Base-by-base conservation (phyloP, 139 green algal species). In the Spirogloea muscicola region DNA sequence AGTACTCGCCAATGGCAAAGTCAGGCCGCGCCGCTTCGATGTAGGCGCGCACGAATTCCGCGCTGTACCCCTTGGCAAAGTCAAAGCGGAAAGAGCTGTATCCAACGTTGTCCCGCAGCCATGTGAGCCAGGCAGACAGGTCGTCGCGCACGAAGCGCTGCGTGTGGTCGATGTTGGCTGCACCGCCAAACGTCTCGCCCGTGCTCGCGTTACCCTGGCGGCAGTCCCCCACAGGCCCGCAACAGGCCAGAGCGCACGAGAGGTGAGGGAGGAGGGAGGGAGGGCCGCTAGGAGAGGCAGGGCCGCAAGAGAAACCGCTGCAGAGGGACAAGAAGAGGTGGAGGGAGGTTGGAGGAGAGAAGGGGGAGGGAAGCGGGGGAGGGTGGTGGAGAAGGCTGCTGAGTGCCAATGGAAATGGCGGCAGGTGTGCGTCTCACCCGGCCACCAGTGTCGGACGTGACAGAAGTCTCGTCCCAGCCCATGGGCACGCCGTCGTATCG, bases 131-230 rank as follows among this genome's bases (percentile, higher is more conserved):
- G 33, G 90, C 86, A 34, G 73, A 87, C 7, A 96, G 67, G 37
- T 76, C 77, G 2, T 77, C 57, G 0, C 87, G 83, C 57, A 96
- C 79, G n/a, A 88, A 83, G 16, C 79, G 42, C 61, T 96, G 92
- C 10, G 43, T 46, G 72, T 96, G 90, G 84, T 96, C 91, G 38
- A 96, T 80, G 82, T 96, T 89, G 74, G 91, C 88, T 0, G 88
- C 89, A 40, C 84, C 75, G 27, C 65, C 51, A 39, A 87, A 95
- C 76, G 88, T 81, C 25, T 84, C 86, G 37, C 88, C 89, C 2
- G 61, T 75, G 10, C 36, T 29, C 33, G 9, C 9, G 40, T 68
- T 59, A 16, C 72, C 72, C 67, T 75, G 67, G 38, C 58, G 5
- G 43, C 43, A 51, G 43, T 51, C 10, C 10, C 10, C 13, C 43